Evolutionary conservation across 805 yeast genomes (phyloP).

Genomic region (Suhomyces sp.): DNA sequence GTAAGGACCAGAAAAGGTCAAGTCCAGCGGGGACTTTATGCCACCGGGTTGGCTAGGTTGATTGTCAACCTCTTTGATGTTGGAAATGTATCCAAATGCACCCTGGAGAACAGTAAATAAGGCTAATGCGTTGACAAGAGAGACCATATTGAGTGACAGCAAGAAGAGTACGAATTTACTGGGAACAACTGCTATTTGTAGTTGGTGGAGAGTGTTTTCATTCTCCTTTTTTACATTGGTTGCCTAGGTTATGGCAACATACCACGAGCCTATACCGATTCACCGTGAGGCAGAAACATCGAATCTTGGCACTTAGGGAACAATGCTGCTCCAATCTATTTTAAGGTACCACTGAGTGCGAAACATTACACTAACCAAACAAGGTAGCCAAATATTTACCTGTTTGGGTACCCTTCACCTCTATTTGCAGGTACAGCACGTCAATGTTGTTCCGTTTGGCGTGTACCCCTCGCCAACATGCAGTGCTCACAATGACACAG

Average conservation of each 20-base stretch:
- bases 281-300: background rate
- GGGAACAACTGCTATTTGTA: background rate
- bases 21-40: conserved; percentile 10
- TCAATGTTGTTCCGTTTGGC: background rate
- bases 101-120: background rate
- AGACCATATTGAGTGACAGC: background rate
- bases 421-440: background rate
- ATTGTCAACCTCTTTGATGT: conserved; percentile 5
- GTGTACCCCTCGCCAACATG: background rate
- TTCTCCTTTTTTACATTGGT: background rate
- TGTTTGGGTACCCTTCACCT: background rate
- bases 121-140: background rate
- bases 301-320: background rate
- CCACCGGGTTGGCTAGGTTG: background rate
- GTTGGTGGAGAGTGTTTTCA: background rate
- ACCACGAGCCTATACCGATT: background rate
- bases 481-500: background rate
- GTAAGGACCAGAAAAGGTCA: conserved; percentile 11
- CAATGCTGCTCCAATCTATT: background rate
- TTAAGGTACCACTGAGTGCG: background rate
- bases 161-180: background rate
- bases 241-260: background rate
- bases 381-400: background rate
- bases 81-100: conserved; percentile 4
- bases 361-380: background rate